Base-by-base conservation (phyloP, 495 filamentous ascomycete genomes). In the Trypethelium eluteriae region DNA sequence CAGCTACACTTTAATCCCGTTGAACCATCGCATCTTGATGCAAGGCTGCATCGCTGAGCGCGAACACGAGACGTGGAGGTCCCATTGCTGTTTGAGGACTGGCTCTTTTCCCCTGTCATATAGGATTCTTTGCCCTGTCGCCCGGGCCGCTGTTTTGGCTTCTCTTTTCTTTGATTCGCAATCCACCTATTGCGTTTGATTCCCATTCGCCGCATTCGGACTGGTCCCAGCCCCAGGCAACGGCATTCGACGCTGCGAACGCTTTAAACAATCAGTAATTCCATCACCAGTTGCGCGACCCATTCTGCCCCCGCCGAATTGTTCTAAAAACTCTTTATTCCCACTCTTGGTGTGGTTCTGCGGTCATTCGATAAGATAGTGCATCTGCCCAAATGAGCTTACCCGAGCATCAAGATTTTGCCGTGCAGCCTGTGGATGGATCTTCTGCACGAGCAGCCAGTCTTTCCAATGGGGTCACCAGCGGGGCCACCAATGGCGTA, bases 131-230 rank as follows among this genome's bases (percentile, higher is more conserved):
- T 5, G 49, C 14, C 16, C 49, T 5, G 12, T 11, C 25, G 12
- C 5, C 7, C 5, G 10, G 49, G 25, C 49, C 49, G 49, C 5
- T 53, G 7, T 53, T 18, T 18, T 53, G 25, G 5, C 49, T 5
- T 18, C 5, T 11, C 16, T 18, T 16, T 53, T 53, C 49, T 53
- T 18, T 53, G 49, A 53, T 53, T 53, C 49, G 49, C 16, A 11
- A 53, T 0, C 49, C 14, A 59, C 32, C 53, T 59, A 59, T 36
- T 9, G 7, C 32, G 14, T 5, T 59, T 59, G 6, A 36, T 9
- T 36, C 53, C 5, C 53, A 59, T 59, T 34, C 14, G 53, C 53
- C 53, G 53, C 53, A 59, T 59, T 7, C 32, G 53, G 53, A 59
- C 32, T 35, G 49, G 49, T 36, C 53, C 9, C 36, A 7, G 5